Evolutionary conservation across 345 rosid species (phyloP), one percentile per base, ranked within the genome.

Genomic region (Triadica sebifera): DNA sequence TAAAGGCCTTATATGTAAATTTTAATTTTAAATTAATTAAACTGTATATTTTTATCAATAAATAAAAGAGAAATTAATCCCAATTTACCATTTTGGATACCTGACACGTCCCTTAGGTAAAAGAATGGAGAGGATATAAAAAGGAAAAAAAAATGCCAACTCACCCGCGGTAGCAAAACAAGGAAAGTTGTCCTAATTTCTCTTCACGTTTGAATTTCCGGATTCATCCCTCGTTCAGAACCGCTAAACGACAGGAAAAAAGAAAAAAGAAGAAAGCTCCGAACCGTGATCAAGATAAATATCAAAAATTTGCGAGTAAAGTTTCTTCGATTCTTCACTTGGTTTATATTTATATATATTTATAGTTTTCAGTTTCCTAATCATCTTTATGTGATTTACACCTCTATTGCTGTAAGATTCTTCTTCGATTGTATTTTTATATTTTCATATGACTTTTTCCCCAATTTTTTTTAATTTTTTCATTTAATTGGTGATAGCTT

Each of bases 141-240:
- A 29, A 29, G 2, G 34, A 75, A 53, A 69, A 38, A 17, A 41
- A 72, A 63, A 59, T 70, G 77, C 82, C 82, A 78, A 7, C 81
- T 29, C 34, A 29, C 34, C 34, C 2, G 2, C 1, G 34, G 43
- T 39, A 58, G 63, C 49, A 67, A 51, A 76, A 47, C n/a, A 11
- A 45, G 69, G 50, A 34, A 50, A 64, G 58, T 12, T 29, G 37
- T 67, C 72, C 38, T 10, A 25, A 25, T 19, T 37, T 58, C 45
- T 4, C 34, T 17, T 4, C 20, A 2, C 46, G 38, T 58, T 69
- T 57, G 17, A 58, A n/a, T 24, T 39, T 64, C 70, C 69, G n/a
- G 25, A n/a, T 46, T 51, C 59, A 5, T 19, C 46, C 0, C 4
- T 29, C 25, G 34, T 29, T 29, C 34, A 29, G 34, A 29, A 29